Percentiles rank a stretch among this genome's conserved stretches.
Evolutionary conservation across 805 yeast genomes (phyloP).

Genomic region (Saccharomycopsis microspora): DNA sequence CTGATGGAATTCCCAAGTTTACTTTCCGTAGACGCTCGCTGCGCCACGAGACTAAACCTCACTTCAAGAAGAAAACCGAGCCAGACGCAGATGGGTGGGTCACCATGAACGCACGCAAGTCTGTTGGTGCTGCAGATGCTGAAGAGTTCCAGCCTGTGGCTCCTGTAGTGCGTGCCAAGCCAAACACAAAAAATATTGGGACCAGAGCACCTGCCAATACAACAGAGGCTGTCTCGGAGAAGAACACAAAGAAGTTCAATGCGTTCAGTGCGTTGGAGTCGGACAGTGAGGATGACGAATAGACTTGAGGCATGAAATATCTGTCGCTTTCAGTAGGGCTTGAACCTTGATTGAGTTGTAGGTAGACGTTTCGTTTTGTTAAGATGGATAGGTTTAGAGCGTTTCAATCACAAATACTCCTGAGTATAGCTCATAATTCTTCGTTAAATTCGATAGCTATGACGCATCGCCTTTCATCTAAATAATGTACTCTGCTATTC

Average conservation of each 20-base stretch:
- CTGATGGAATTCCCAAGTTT: conserved; percentile 23
- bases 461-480: no score
- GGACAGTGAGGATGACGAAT: conserved; percentile 40
- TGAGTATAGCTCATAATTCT: no score
- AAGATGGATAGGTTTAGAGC: conserved; percentile 1
- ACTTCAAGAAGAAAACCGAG: conserved; percentile 41
- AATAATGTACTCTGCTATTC: no score
- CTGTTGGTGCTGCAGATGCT: conserved; percentile 33
- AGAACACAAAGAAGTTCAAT: conserved; percentile 56
- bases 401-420: not conserved
- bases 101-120: conserved; percentile 34
- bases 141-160: conserved; percentile 33
- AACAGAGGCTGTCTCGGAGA: conserved; percentile 59
- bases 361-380: not conserved
- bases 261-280: conserved; percentile 71
- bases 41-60: conserved; percentile 34
- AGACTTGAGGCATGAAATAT: conserved; percentile 11
- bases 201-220: conserved; percentile 66
- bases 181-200: conserved; percentile 65
- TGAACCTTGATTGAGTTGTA: conserved; percentile 4
- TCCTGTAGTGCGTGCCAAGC: conserved; percentile 47
- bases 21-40: conserved; percentile 56
- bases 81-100: conserved; percentile 83
- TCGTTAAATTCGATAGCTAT: no score
- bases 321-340: not conserved